These are phyloP conservation scores for Akanthomyces uredinophilus DNA, from an alignment of 2,329 filamentous ascomycete genomes.

Conservation along the genomic window DNA sequence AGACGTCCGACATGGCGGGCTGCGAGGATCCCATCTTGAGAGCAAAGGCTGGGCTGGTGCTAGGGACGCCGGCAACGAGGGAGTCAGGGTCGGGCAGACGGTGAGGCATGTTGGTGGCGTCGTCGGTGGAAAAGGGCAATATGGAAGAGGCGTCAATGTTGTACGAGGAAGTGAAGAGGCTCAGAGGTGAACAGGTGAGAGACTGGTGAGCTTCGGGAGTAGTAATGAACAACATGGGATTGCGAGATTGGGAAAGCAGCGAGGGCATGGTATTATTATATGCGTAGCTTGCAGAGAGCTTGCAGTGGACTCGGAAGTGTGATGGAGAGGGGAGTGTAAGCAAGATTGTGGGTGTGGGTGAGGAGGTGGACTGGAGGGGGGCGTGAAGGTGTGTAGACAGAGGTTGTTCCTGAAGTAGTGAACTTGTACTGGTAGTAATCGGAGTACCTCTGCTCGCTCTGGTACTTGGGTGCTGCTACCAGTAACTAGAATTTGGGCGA, in stretches of 20 bases:
- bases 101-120: conserved; percentile 7
- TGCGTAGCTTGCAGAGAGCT: neutral
- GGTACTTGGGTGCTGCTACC: neutral
- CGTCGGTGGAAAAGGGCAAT: neutral
- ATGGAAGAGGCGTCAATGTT: neutral
- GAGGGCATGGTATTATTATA: conserved; percentile 11
- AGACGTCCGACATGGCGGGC: conserved; percentile 34
- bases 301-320: neutral
- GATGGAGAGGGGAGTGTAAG: neutral
- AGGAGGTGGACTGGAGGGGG: neutral
- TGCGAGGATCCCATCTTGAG: neutral
- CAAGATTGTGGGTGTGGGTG: neutral
- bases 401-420: conserved; percentile 1
- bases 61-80: conserved; percentile 6
- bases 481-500: neutral
- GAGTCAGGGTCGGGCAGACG: conserved; percentile 11
- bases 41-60: neutral
- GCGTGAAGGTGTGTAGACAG: neutral
- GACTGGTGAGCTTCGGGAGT: neutral
- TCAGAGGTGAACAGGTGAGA: neutral
- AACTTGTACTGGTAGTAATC: neutral
- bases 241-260: neutral
- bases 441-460: neutral
- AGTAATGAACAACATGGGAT: neutral
- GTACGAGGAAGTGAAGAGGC: neutral